Evolutionary conservation across 805 yeast species (phyloP).

Genomic region (Yarrowia divulgata): DNA sequence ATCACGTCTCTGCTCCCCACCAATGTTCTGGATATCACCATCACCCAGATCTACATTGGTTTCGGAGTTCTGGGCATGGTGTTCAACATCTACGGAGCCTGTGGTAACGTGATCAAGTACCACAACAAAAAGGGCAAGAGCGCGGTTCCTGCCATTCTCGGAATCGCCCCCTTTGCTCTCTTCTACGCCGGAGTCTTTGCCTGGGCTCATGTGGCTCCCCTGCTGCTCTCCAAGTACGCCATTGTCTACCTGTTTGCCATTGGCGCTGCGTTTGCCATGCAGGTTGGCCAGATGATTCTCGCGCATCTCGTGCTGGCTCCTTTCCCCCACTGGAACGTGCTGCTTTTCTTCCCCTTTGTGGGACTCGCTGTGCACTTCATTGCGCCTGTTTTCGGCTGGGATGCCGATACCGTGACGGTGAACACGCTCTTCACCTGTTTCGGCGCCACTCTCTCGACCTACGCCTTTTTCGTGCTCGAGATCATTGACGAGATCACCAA

Average conservation of each 20-base stretch:
- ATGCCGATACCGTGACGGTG: conserved; percentile 55
- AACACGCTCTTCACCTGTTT: conserved; percentile 72
- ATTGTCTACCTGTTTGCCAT: conserved; percentile 71
- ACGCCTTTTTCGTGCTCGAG: conserved; percentile 76
- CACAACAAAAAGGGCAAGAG: conserved; percentile 43
- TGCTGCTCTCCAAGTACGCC: conserved; percentile 49
- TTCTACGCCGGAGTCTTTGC: conserved; percentile 61
- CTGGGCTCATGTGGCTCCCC: conserved; percentile 59
- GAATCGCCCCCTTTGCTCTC: conserved; percentile 70
- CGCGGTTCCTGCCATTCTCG: conserved; percentile 54
- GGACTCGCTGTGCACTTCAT: conserved; percentile 47
- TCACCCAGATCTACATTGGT: conserved; percentile 56
- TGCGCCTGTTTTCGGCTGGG: conserved; percentile 44
- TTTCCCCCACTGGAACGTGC: conserved; percentile 72
- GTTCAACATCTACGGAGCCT: conserved; percentile 72
- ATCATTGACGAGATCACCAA: conserved; percentile 80
- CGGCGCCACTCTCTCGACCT: conserved; percentile 75
- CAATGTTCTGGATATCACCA: conserved; percentile 22
- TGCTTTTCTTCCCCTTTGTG: conserved; percentile 64
- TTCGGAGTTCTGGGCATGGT: conserved; percentile 65
- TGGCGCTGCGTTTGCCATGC: conserved; percentile 78
- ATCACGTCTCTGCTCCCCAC: conserved; percentile 2
- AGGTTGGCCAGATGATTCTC: conserved; percentile 89
- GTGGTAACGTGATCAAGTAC: conserved; percentile 63
- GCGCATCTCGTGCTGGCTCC: conserved; percentile 82